phyloP scores from a whole-genome alignment of 257 asterid species.

The Henckelia pumila region DNA sequence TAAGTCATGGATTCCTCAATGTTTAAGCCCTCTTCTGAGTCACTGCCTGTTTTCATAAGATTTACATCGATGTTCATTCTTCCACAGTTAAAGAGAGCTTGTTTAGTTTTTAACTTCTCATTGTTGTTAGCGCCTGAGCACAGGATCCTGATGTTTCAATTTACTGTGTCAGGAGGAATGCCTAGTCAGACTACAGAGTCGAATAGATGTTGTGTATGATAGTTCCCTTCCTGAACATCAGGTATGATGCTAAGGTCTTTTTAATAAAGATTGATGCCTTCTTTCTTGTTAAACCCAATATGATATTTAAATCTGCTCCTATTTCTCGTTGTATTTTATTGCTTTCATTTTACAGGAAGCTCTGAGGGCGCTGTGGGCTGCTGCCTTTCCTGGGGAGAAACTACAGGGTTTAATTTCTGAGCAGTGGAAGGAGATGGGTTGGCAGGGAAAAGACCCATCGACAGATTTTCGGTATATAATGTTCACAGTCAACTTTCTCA shows the following conservation, averaged over 20 bases:
- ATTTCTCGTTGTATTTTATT: slow-evolving; percentile 12
- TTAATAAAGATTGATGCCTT: slow-evolving; percentile 5
- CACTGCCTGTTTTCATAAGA: not conserved
- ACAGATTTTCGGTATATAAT: slow-evolving; percentile 85
- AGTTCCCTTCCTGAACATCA: slow-evolving; percentile 79
- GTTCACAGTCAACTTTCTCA: slow-evolving; percentile 14
- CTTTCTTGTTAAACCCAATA: slow-evolving; percentile 11
- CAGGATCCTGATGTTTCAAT: slow-evolving; percentile 27
- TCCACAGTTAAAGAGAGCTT: not conserved
- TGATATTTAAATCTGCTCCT: slow-evolving; percentile 16
- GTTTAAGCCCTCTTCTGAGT: not conserved
- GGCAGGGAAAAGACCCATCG: slow-evolving; percentile 99
- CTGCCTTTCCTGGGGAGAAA: slow-evolving; percentile 86
- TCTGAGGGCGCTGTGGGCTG: slow-evolving; percentile 76
- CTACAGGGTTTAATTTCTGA: slow-evolving; percentile 81
- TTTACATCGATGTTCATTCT: not conserved
- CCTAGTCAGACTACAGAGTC: slow-evolving; percentile 73
- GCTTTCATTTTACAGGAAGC: slow-evolving; percentile 59
- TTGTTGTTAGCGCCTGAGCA: slow-evolving; percentile 12
- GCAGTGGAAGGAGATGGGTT: slow-evolving; percentile 99
- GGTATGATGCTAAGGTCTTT: slow-evolving; percentile 39
- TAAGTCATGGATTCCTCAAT: not conserved
- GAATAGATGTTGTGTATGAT: slow-evolving; percentile 82
- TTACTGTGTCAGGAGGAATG: slow-evolving; percentile 75
- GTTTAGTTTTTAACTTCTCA: slow-evolving; percentile 2